Evolutionary conservation across 768 basidiomycete genomes (phyloP).

Genomic region (Tricholoma sp.): DNA sequence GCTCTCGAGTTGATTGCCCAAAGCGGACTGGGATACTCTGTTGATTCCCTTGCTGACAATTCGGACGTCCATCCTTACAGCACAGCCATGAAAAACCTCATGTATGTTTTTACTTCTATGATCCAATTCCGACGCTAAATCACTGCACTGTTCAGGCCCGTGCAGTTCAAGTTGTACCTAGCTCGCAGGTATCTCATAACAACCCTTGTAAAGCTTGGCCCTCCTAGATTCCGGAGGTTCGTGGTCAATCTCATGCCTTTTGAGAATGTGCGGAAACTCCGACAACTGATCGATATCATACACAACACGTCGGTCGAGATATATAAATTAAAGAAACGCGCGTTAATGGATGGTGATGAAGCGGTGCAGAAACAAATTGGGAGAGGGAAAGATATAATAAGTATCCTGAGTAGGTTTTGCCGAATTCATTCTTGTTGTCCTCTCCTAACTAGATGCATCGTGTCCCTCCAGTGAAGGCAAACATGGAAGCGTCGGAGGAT

Average conservation of each 20-base stretch:
- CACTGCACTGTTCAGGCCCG: background rate
- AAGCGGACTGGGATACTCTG: slow-evolving; percentile 25
- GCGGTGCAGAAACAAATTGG: slow-evolving; percentile 23
- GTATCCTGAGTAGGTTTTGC: slow-evolving; percentile 14
- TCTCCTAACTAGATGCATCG: background rate
- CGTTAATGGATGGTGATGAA: slow-evolving; percentile 22
- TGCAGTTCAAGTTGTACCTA: slow-evolving; percentile 6
- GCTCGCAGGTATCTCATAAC: slow-evolving; percentile 21
- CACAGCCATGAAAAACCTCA: slow-evolving; percentile 19
- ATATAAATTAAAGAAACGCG: slow-evolving; percentile 28
- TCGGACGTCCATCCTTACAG: slow-evolving; percentile 22
- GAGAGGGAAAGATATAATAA: slow-evolving; percentile 26
- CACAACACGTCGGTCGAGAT: slow-evolving; percentile 25
- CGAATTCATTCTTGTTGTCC: background rate
- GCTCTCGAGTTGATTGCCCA: slow-evolving; percentile 26
- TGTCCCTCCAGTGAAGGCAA: slow-evolving; percentile 25
- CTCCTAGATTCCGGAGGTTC: slow-evolving; percentile 27
- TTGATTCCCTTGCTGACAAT: slow-evolving; percentile 22
- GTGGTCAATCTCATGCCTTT: slow-evolving; percentile 26
- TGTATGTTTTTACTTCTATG: slow-evolving; percentile 6
- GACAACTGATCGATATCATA: slow-evolving; percentile 30
- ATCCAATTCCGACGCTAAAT: background rate
- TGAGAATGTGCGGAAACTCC: slow-evolving; percentile 20
- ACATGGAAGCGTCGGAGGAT: slow-evolving; percentile 23
- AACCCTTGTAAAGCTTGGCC: slow-evolving; percentile 22